A percentile compares a stretch with the other conserved stretches of the same genome.
Conservation (phyloP, 345 rosid species). For the Gossypium ekmanianum region DNA sequence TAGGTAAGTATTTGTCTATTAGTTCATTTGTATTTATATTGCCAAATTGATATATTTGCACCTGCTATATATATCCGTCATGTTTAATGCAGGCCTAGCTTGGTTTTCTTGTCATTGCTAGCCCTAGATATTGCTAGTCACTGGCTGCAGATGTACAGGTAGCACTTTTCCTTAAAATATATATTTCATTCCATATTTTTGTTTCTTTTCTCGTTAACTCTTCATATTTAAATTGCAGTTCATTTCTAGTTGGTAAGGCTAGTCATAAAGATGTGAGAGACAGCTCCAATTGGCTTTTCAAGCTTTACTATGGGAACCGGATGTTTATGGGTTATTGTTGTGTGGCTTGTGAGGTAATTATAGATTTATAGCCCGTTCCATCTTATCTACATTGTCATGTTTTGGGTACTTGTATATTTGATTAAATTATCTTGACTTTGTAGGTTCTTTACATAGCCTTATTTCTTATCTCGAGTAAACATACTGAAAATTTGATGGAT, state of each 20-base stretch:
- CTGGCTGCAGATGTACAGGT: constrained; percentile 98
- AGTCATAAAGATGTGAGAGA: constrained; percentile 96
- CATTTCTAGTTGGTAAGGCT: constrained; percentile 78
- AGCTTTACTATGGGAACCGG: constrained; percentile 84
- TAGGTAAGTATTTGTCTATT: constrained; percentile 28
- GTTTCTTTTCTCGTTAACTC: constrained; percentile 14
- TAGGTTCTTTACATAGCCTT: constrained; percentile 42
- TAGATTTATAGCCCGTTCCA: not conserved
- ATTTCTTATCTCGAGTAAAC: constrained; percentile 59
- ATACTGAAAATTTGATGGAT: constrained; percentile 51
- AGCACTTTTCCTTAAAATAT: constrained; percentile 6
- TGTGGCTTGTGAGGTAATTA: constrained; percentile 81
- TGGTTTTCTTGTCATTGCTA: constrained; percentile 73
- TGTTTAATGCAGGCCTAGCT: constrained; percentile 68
- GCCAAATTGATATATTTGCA: not conserved
- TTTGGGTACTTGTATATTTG: not conserved
- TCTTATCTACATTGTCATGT: not conserved
- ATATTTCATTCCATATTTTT: not conserved
- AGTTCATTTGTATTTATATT: not conserved
- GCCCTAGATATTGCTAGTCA: constrained; percentile 91
- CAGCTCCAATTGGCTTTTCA: constrained; percentile 90
- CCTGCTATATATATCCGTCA: constrained; percentile 5
- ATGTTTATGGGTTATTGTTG: constrained; percentile 94
- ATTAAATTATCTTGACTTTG: not conserved
- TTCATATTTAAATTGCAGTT: constrained; percentile 48